Evolutionary conservation across 2,329 filamentous ascomycete genomes (phyloP).

Genomic region (Balansia obtecta): DNA sequence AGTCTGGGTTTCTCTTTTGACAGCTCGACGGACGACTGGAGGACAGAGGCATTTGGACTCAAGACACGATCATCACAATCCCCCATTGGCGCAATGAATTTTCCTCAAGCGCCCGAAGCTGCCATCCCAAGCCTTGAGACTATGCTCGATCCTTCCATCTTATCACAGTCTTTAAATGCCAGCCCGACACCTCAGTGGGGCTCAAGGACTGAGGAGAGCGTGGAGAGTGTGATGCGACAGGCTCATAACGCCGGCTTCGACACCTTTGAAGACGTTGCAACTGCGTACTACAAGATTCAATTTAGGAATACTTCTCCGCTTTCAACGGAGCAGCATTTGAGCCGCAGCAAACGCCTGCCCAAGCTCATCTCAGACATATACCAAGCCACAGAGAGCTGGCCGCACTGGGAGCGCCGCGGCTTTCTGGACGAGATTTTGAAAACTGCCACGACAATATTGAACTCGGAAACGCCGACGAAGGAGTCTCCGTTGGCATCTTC

Average conservation of each 20-base stretch:
- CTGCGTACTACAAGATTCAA: slow-evolving; percentile 14
- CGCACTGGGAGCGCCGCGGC: slow-evolving; percentile 14
- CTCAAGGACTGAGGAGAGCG: slow-evolving; percentile 10
- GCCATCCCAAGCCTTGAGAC: background rate
- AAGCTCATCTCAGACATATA: slow-evolving; percentile 13
- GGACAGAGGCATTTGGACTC: slow-evolving; percentile 6
- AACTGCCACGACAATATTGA: slow-evolving; percentile 12
- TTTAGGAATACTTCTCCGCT: slow-evolving; percentile 11
- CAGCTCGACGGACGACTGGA: slow-evolving; percentile 9
- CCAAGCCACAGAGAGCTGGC: slow-evolving; percentile 10
- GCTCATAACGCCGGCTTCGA: slow-evolving; percentile 14
- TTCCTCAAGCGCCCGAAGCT: background rate
- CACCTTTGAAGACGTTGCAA: slow-evolving; percentile 15
- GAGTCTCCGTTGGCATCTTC: slow-evolving; percentile 6
- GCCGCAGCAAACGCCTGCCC: slow-evolving; percentile 14
- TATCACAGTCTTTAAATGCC: background rate
- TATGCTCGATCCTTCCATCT: background rate
- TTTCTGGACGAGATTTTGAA: slow-evolving; percentile 17
- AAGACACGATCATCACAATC: slow-evolving; percentile 6
- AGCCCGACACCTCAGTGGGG: background rate
- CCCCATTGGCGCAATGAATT: slow-evolving; percentile 4
- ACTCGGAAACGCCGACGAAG: slow-evolving; percentile 7
- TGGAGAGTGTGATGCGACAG: slow-evolving; percentile 13
- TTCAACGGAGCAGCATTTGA: slow-evolving; percentile 15
- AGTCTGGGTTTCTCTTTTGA: slow-evolving; percentile 13